Evolutionary conservation across 257 asterid species (phyloP).

Genomic region (Cruciata laevipes): DNA sequence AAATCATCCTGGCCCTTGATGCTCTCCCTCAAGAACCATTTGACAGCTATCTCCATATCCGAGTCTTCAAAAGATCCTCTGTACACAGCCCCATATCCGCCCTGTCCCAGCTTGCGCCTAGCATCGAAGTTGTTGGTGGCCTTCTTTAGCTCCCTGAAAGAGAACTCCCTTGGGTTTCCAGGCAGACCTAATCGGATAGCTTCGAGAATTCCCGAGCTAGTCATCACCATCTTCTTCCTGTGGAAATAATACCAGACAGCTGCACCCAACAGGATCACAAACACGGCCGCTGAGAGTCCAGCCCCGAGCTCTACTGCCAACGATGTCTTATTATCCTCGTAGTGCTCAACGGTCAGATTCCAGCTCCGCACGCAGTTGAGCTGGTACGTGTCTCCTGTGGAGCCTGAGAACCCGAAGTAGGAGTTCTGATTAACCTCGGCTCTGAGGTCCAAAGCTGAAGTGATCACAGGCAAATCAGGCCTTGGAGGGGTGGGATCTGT

Average conservation of each 20-base stretch:
- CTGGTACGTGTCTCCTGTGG: constrained; percentile 51
- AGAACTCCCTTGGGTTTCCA: constrained; percentile 70
- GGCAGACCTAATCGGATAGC: constrained; percentile 58
- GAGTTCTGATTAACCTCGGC: constrained; percentile 40
- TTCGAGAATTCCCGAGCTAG: constrained; percentile 40
- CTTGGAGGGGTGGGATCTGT: constrained; percentile 29
- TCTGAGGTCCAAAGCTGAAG: constrained; percentile 21
- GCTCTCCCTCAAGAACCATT: constrained; percentile 70
- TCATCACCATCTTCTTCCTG: constrained; percentile 21
- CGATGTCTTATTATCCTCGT: constrained; percentile 21
- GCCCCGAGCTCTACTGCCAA: constrained; percentile 32
- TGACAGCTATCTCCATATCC: constrained; percentile 66
- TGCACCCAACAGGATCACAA: constrained; percentile 33
- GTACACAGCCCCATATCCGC: constrained; percentile 83
- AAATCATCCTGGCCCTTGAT: constrained; percentile 77
- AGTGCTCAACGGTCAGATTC: constrained; percentile 56
- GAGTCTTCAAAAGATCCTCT: constrained; percentile 51
- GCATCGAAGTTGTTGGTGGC: constrained; percentile 69
- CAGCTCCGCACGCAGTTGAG: constrained; percentile 72
- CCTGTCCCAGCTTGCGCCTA: constrained; percentile 71
- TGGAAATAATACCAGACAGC: constrained; percentile 27
- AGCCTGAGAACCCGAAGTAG: constrained; percentile 74
- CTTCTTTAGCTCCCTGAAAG: constrained; percentile 57
- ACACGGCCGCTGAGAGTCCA: constrained; percentile 36
- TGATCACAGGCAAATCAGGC: constrained; percentile 28